Evolutionary conservation across 1,284 basidiomycete genomes (phyloP).

Genomic region (Naganishia albida): DNA sequence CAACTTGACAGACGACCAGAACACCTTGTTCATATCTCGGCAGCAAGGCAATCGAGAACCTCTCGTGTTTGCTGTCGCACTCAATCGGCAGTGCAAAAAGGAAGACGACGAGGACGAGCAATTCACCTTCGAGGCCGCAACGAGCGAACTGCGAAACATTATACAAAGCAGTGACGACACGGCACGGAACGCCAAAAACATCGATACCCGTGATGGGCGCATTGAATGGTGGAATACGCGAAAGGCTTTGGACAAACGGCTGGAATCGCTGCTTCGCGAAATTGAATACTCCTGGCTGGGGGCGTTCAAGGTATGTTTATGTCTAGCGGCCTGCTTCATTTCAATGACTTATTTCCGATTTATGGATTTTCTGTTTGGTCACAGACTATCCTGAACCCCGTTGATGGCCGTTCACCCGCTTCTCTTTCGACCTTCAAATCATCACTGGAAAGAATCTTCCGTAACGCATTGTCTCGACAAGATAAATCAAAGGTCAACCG

Average conservation of each 20-base stretch:
- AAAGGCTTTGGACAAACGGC: slow-evolving; percentile 69
- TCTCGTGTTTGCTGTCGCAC: slow-evolving; percentile 82
- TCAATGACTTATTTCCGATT: not conserved
- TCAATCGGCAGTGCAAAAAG: slow-evolving; percentile 73
- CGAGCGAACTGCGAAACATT: slow-evolving; percentile 74
- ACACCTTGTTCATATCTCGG: slow-evolving; percentile 79
- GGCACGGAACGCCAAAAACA: slow-evolving; percentile 70
- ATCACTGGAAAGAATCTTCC: slow-evolving; percentile 74
- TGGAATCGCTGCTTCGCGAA: slow-evolving; percentile 74
- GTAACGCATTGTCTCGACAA: slow-evolving; percentile 62
- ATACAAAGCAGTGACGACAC: slow-evolving; percentile 74
- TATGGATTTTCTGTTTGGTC: slow-evolving; percentile 19
- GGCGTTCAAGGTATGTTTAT: slow-evolving; percentile 80
- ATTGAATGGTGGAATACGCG: slow-evolving; percentile 84
- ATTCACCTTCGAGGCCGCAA: slow-evolving; percentile 73
- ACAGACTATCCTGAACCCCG: slow-evolving; percentile 70
- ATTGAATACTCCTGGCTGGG: slow-evolving; percentile 97
- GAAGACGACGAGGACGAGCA: slow-evolving; percentile 74
- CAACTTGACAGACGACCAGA: slow-evolving; percentile 76
- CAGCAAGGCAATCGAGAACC: slow-evolving; percentile 67
- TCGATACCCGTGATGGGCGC: slow-evolving; percentile 55
- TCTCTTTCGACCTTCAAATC: slow-evolving; percentile 62
- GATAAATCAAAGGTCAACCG: slow-evolving; percentile 63
- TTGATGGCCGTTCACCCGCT: slow-evolving; percentile 57
- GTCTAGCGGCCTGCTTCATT: not conserved